Percentiles rank a stretch among this genome's conserved stretches.
Evolutionary conservation across 768 basidiomycete species (phyloP).

Genomic region (Boletus barrowsii): DNA sequence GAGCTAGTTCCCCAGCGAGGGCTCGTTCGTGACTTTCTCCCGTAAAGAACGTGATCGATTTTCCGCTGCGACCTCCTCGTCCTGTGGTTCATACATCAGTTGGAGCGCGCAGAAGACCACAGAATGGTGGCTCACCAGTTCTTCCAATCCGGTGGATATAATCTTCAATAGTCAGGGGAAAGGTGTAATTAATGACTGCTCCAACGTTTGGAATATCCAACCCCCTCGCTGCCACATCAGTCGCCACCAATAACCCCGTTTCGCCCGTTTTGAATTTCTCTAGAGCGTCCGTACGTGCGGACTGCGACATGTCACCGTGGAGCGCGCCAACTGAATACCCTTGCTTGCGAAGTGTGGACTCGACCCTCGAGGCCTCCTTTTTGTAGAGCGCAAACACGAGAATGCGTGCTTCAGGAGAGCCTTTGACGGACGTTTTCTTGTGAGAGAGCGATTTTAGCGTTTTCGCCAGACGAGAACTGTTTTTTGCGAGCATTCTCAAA

Average conservation of each 20-base stretch:
- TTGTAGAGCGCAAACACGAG: constrained; percentile 97
- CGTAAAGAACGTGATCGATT: constrained; percentile 96
- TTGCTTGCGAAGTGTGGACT: constrained; percentile 66
- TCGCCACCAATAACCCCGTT: constrained; percentile 85
- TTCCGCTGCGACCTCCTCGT: constrained; percentile 85
- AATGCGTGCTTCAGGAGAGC: constrained; percentile 58
- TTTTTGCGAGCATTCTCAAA: not conserved
- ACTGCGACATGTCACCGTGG: constrained; percentile 90
- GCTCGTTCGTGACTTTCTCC: constrained; percentile 83
- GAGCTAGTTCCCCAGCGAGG: constrained; percentile 89
- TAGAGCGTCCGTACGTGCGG: constrained; percentile 77
- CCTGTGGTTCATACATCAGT: constrained; percentile 42
- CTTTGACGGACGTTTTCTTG: constrained; percentile 56
- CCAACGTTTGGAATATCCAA: constrained; percentile 96
- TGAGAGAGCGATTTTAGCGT: constrained; percentile 54
- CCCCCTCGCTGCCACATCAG: constrained; percentile 95
- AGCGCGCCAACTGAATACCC: constrained; percentile 79
- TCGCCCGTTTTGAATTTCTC: constrained; percentile 83
- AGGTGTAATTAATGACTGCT: constrained; percentile 95
- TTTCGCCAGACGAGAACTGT: constrained; percentile 57
- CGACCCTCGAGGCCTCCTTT: constrained; percentile 92
- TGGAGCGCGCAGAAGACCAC: not conserved
- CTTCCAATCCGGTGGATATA: constrained; percentile 89
- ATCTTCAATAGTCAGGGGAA: constrained; percentile 93
- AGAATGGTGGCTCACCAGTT: constrained; percentile 53